Evolutionary conservation across 78 protist genomes (phyloP).

Genomic region (Pigoraptor vietnamica): DNA sequence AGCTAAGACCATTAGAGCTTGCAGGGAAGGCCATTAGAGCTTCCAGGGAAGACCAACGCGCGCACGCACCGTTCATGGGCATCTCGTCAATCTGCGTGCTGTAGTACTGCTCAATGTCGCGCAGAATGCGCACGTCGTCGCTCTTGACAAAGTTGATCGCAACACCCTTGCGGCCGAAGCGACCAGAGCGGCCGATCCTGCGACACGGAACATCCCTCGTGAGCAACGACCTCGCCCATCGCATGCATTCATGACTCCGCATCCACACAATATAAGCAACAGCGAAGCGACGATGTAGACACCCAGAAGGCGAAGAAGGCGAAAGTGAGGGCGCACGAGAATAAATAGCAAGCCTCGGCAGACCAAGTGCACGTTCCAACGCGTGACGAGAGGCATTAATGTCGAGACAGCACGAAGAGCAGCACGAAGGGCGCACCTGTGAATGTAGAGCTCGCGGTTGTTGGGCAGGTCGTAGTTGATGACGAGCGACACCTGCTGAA

Average conservation of each 20-base stretch:
- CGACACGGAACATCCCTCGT: not conserved
- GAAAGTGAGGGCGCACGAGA: not conserved
- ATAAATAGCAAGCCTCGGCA: not conserved
- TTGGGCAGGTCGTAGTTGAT: constrained; percentile 97
- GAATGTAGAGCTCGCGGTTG: constrained; percentile 95
- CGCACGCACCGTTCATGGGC: constrained; percentile 78
- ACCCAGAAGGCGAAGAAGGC: not conserved
- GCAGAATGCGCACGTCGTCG: constrained; percentile 83
- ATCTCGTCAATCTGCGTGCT: constrained; percentile 90
- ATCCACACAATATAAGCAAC: no score
- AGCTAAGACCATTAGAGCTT: not conserved
- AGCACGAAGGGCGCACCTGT: constrained; percentile 42
- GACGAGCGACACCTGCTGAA: constrained; percentile 95
- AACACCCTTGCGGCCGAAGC: constrained; percentile 98
- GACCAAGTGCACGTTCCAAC: not conserved
- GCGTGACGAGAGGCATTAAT: no score
- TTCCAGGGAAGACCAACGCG: not conserved
- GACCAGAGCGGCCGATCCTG: constrained; percentile 96
- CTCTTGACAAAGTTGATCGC: constrained; percentile 97
- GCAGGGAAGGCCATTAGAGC: not conserved
- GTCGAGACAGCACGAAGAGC: no score
- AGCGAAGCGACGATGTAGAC: not conserved
- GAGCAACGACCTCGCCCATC: not conserved
- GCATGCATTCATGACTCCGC: not conserved
- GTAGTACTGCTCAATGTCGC: constrained; percentile 92